Base-by-base conservation (phyloP, 306 rosid species). In the Morella rubra region DNA sequence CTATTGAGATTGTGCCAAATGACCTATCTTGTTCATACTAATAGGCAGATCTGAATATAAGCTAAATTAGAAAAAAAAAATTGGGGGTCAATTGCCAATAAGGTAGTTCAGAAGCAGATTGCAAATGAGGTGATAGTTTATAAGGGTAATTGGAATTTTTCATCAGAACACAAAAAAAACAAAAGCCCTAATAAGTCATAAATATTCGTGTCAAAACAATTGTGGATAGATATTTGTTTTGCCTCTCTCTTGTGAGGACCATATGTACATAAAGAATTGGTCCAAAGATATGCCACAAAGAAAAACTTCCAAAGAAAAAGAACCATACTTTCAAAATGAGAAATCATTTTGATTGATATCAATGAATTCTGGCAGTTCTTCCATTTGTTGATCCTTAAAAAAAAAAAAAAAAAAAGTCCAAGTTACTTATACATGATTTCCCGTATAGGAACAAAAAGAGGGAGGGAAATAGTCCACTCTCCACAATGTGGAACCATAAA, bases 341-440 rank as follows among this genome's bases (percentile, higher is more conserved):
- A 94, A 90, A 5, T 92, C 98, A 79, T 94, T 94, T 81, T 92
- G 89, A 41, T 59, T 70, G 71, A 92, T 83, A 76, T 94, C 87
- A 49, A 81, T 84, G 85, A 84, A 91, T 40, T 73, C 83, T 58
- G 95, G 96, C 70, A 71, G 80, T 45, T 88, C 92, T 81, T 84
- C 88, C 66, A 68, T 41, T 44, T 59, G 20, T 81, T 78, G 85
- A 79, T 89, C 97, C 91, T 89, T 79, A 86, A n/a, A n/a, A n/a
- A 84, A 82, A 76, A 82, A 53, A 27, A 27, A 32, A 44, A 77
- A 72, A 44, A 82, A 64, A 64, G 10, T 44, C 56, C 61, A 67
- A 37, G 84, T 82, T 71, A 81, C n/a, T 71, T 70, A 65, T 59
- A 49, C 69, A 79, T 55, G n/a, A 27, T 66, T 66, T 27, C 42